Evolutionary conservation across 2,329 filamentous ascomycete genomes (phyloP), one percentile per base, ranked within the genome.

Genomic region (Epichloe uncinata): DNA sequence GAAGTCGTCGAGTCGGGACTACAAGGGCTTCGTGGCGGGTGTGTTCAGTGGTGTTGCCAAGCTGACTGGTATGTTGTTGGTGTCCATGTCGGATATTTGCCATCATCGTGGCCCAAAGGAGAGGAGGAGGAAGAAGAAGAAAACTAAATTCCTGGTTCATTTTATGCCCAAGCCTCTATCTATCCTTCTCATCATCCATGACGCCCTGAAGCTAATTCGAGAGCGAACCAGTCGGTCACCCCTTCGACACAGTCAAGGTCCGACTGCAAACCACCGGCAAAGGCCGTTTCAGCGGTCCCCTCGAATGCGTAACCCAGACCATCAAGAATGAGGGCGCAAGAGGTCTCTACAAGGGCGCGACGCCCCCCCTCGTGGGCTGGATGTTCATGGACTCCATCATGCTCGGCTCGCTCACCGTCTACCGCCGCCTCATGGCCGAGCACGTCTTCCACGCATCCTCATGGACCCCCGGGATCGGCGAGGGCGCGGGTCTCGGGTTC

Each of bases 21-120:
- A 96, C 73, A 90, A 87, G 61, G 93, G 91, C n/a, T 98, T 97
- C 64, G 87, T 96, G 30, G 93, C 87, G 1, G 93, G 93, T n/a
- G 81, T 96, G 6, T 96, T 96, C 63, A 95, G 87, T 37, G 93
- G 93, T 22, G 84, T 97, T 61, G 83, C 90, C 52, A 97, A 97
- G 70, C 72, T 96, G 51, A 81, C 79, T 60, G 87, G 88, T 91
- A 68, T 58, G 77, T 40, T n/a, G 11, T 37, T 3, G 36, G 12
- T 26, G 26, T 11, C 3, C 26, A 9, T 30, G 26, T 30, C 26
- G 7, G 1, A 9, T 3, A 30, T 30, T 30, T 1, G 26, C 26
- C 2, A 9, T 30, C 26, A 30, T 30, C 26, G 26, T 30, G 7
- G 26, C 26, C 26, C 7, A 30, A 30, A 30, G 30, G 20, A 42